phyloP scores from a whole-genome alignment of 768 basidiomycete species.

The Xerocomellus amylosporus region DNA sequence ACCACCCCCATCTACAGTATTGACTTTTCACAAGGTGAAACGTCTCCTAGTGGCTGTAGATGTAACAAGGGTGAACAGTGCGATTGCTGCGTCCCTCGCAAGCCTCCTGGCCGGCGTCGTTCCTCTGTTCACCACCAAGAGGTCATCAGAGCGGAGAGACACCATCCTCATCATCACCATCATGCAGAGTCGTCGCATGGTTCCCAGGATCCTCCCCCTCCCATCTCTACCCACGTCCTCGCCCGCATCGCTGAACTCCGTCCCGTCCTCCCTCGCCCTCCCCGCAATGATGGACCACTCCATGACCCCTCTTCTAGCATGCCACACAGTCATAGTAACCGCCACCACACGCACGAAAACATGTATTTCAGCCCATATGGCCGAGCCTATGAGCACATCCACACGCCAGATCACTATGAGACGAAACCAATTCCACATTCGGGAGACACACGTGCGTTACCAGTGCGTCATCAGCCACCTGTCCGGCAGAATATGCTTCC shows the following conservation, averaged over 20 bases:
- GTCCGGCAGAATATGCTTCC: conserved; percentile 27
- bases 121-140: conserved; percentile 29
- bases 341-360: conserved; percentile 51
- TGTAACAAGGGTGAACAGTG: conserved; percentile 47
- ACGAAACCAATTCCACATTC: conserved; percentile 13
- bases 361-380: conserved; percentile 64
- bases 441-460: conserved; percentile 22
- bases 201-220: conserved; percentile 16
- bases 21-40: conserved; percentile 48
- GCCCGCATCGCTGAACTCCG: conserved; percentile 64
- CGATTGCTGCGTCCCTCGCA: conserved; percentile 56
- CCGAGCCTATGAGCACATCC: conserved; percentile 57
- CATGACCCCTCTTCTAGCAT: conserved; percentile 48
- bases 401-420: conserved; percentile 36
- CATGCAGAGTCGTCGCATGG: conserved; percentile 17
- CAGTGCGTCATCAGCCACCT: conserved; percentile 20
- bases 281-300: conserved; percentile 36
- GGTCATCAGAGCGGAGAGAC: conserved; percentile 30
- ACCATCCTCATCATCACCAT: conserved; percentile 14
- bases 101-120: conserved; percentile 37
- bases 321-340: conserved; percentile 40
- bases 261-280: conserved; percentile 66
- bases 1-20: conserved; percentile 38
- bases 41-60: conserved; percentile 47
- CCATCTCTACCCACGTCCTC: conserved; percentile 47